Evolutionary conservation across 345 rosid species (phyloP).

Genomic region (Lumnitzera littorea): DNA sequence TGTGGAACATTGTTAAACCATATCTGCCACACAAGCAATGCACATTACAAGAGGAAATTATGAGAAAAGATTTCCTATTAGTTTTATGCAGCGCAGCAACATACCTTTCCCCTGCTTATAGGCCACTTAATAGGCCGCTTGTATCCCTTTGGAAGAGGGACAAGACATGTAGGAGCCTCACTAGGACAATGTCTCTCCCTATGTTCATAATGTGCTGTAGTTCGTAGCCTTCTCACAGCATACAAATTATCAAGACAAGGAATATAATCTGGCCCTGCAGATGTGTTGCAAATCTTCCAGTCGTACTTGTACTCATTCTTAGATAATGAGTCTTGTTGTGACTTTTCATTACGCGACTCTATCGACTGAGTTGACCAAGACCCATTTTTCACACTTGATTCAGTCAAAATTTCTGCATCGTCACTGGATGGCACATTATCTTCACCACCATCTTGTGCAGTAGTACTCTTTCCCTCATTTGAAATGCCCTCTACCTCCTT

Average conservation of each 20-base stretch:
- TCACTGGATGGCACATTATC: constrained; percentile 36
- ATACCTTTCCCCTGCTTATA: constrained; percentile 74
- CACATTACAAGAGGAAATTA: constrained; percentile 1
- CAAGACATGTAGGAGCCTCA: constrained; percentile 76
- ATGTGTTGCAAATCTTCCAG: constrained; percentile 83
- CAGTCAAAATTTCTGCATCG: constrained; percentile 59
- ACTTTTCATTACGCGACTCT: constrained; percentile 87
- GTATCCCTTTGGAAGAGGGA: constrained; percentile 76
- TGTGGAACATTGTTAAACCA: constrained; percentile 23
- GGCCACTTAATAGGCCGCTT: constrained; percentile 73
- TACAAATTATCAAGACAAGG: constrained; percentile 92
- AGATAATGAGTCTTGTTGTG: constrained; percentile 34
- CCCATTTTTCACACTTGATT: constrained; percentile 51
- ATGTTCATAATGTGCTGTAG: constrained; percentile 74
- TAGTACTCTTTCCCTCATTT: constrained; percentile 19
- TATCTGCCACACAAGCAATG: constrained; percentile 9
- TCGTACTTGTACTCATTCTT: constrained; percentile 25
- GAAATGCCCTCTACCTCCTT: too few species aligned
- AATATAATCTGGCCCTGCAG: constrained; percentile 88
- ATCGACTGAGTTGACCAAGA: constrained; percentile 75
- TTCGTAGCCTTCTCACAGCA: constrained; percentile 59
- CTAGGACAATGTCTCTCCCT: constrained; percentile 91
- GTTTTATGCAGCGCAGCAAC: not conserved
- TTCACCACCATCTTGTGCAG: constrained; percentile 17
- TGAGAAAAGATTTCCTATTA: constrained; percentile 2